Percentiles rank a stretch among this genome's conserved stretches.
These are phyloP conservation scores for Pythium angustatum DNA, from an alignment of 352 stramenopile species.

Conservation along the genomic window DNA sequence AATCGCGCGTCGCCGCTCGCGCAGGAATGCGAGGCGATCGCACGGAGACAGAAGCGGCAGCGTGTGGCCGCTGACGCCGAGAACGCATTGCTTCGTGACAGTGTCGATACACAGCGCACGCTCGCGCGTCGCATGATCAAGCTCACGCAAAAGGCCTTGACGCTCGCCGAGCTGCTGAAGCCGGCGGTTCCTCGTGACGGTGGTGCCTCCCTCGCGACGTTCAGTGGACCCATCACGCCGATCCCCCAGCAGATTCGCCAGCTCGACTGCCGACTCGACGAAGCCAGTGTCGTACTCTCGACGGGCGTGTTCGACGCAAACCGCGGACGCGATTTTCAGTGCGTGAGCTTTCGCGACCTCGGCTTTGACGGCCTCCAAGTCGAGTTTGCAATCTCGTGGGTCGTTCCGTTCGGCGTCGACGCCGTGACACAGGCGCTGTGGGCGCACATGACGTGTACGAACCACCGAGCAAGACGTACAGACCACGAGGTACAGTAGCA, in stretches of 20 bases:
- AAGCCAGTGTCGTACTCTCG: neutral
- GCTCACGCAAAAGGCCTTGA: slow-evolving; percentile 8
- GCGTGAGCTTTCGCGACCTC: slow-evolving; percentile 9
- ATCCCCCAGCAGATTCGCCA: slow-evolving; percentile 7
- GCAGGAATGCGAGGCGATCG: slow-evolving; percentile 17
- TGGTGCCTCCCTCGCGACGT: neutral
- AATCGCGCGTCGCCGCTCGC: neutral
- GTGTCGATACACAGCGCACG: neutral
- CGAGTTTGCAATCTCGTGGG: slow-evolving; percentile 11
- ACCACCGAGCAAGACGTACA: neutral
- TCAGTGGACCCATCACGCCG: neutral
- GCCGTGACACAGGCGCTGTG: neutral
- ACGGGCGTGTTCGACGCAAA: neutral
- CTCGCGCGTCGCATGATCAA: neutral
- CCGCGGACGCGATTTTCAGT: neutral
- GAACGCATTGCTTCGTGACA: neutral
- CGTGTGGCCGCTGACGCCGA: neutral
- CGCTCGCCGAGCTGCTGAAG: neutral
- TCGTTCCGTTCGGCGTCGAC: neutral
- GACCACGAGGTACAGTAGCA: neutral
- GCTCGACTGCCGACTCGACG: slow-evolving; percentile 1
- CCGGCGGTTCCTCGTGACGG: neutral
- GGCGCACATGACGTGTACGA: neutral
- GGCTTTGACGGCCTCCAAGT: slow-evolving; percentile 11
- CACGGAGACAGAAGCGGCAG: slow-evolving; percentile 5